phyloP scores from a whole-genome alignment of 1,284 basidiomycete genomes.

The Trichosporon asahii region DNA sequence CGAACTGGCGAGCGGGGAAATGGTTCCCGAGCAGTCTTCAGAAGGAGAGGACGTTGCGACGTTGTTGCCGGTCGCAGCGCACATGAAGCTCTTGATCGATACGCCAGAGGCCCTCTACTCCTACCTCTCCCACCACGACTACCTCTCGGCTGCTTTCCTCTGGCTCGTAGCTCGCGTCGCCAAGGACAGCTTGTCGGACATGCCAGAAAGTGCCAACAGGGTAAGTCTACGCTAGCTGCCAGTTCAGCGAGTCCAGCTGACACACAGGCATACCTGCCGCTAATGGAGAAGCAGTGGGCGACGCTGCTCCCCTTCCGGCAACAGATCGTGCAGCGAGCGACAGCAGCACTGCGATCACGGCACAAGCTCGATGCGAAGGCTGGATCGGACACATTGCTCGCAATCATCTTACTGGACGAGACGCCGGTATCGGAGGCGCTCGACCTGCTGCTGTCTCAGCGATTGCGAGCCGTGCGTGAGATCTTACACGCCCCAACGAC shows the following conservation, averaged over 20 bases:
- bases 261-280: conserved; percentile 57
- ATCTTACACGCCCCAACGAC: conserved; percentile 31
- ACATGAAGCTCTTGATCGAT: conserved; percentile 80
- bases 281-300: conserved; percentile 87
- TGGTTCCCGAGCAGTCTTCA: conserved; percentile 1
- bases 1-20: conserved; percentile 26
- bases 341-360: conserved; percentile 62
- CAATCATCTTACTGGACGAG: conserved; percentile 78
- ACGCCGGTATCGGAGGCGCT: conserved; percentile 69
- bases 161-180: conserved; percentile 81
- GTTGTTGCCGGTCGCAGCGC: conserved; percentile 73
- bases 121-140: conserved; percentile 70
- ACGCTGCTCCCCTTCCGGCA: conserved; percentile 72
- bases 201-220: conserved; percentile 35
- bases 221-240: conserved; percentile 26
- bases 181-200: conserved; percentile 40
- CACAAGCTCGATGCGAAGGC: conserved; percentile 56
- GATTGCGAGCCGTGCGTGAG: conserved; percentile 62
- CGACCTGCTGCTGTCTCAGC: conserved; percentile 65
- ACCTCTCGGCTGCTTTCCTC: conserved; percentile 76
- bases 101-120: conserved; percentile 79
- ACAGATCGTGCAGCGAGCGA: conserved; percentile 79
- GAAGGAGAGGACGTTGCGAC: conserved; percentile 56
- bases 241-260: background rate
- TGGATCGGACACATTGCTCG: conserved; percentile 68